Conservation (phyloP, 805 yeast species). For the Wickerhamiella bombiphila region DNA sequence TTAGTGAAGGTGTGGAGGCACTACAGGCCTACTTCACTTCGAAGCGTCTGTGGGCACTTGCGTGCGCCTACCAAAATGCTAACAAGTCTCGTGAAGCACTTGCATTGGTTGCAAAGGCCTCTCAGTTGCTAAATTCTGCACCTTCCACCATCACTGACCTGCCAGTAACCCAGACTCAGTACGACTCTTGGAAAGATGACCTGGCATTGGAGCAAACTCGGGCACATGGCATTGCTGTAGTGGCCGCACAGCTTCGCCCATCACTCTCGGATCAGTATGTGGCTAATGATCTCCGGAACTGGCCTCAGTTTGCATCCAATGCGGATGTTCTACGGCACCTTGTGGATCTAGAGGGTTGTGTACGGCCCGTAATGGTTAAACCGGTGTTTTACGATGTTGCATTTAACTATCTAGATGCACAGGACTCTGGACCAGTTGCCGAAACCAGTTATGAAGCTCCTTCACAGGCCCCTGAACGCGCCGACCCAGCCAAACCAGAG, state of each 20-base stretch:
- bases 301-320: not conserved
- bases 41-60: conserved; percentile 31
- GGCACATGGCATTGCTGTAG: conserved; percentile 26
- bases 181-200: conserved; percentile 4
- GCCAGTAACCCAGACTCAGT: conserved; percentile 10
- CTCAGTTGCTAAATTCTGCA: conserved; percentile 8
- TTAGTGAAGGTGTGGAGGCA: conserved; percentile 38
- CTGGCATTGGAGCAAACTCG: conserved; percentile 9
- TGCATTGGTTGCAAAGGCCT: conserved; percentile 17
- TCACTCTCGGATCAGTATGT: not conserved
- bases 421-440: conserved; percentile 4
- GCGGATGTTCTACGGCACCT: conserved; percentile 10
- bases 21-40: conserved; percentile 36
- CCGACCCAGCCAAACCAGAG: not conserved
- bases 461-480: conserved; percentile 1
- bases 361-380: conserved; percentile 57
- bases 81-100: conserved; percentile 18
- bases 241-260: conserved; percentile 18
- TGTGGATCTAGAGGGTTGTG: conserved; percentile 23
- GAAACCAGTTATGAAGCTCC: not conserved
- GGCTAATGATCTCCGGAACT: not conserved
- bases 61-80: conserved; percentile 24
- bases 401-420: conserved; percentile 61
- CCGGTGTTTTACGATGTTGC: conserved; percentile 90
- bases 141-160: conserved; percentile 12